A percentile compares a stretch with the other conserved stretches of the same genome.
phyloP scores from a whole-genome alignment of 179 eudicot genomes.

The Camellia oleifera region DNA sequence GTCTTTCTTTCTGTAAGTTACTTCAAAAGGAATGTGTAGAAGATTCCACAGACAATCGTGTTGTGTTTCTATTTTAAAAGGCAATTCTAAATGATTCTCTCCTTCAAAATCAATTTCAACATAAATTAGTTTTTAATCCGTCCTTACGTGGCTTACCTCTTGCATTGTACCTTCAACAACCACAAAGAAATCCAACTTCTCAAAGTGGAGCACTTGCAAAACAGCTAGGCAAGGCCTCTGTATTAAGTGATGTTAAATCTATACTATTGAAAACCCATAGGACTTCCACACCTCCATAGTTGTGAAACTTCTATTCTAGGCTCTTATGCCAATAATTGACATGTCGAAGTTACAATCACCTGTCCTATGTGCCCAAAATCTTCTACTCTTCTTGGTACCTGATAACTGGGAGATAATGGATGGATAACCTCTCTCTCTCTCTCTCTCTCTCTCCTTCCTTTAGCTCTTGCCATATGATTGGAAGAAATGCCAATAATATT shows the following conservation, averaged over 20 bases:
- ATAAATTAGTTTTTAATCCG: too few species aligned
- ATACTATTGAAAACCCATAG: neutral
- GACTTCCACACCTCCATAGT: neutral
- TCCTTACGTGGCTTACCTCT: neutral
- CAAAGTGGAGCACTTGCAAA: neutral
- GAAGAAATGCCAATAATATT: too few species aligned
- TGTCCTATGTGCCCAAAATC: neutral
- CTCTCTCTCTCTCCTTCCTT: too few species aligned
- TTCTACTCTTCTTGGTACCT: neutral
- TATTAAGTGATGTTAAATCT: neutral
- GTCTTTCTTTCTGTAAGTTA: neutral
- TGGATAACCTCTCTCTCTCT: too few species aligned
- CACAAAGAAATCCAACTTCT: neutral
- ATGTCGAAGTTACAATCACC: neutral
- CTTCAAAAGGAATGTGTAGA: neutral
- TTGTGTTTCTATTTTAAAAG: neutral
- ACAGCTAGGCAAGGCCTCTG: neutral
- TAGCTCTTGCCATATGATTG: too few species aligned
- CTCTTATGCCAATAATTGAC: neutral
- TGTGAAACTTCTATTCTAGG: neutral
- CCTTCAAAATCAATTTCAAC: too few species aligned
- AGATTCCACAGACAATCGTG: too few species aligned
- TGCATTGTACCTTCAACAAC: constrained; percentile 1
- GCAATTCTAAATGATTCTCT: neutral
- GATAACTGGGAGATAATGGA: neutral